Evolutionary conservation across 495 filamentous ascomycete species (phyloP).

Genomic region (Penicillium ochrochloron): DNA sequence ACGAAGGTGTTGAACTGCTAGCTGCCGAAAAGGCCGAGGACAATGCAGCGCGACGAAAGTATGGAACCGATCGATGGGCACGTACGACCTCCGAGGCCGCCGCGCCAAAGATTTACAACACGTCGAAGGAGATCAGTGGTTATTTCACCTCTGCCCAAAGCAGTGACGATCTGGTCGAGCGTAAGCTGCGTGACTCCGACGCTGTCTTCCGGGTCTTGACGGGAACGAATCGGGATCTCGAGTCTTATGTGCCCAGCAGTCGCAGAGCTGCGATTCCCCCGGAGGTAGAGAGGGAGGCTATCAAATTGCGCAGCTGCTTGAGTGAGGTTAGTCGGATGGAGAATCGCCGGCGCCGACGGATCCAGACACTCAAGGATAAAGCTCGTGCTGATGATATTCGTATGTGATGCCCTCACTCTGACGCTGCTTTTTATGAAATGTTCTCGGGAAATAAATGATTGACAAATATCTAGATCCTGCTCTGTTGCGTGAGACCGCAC

Average conservation of each 20-base stretch:
- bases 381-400: conserved; percentile 89
- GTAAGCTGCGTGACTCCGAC: conserved; percentile 78
- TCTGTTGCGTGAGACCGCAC: conserved; percentile 79
- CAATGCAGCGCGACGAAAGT: conserved; percentile 69
- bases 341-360: conserved; percentile 72
- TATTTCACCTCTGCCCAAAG: conserved; percentile 85
- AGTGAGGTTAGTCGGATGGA: conserved; percentile 85
- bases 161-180: conserved; percentile 79
- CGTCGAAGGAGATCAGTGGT: conserved; percentile 78
- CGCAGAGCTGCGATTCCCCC: conserved; percentile 77
- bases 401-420: conserved; percentile 33
- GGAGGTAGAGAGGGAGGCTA: conserved; percentile 76
- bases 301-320: conserved; percentile 71
- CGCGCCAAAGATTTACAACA: conserved; percentile 73
- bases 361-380: conserved; percentile 76
- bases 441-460: background rate
- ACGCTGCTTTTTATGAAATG: background rate
- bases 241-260: conserved; percentile 88
- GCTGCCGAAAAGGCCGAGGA: conserved; percentile 84
- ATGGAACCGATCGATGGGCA: conserved; percentile 87
- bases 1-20: conserved; percentile 79
- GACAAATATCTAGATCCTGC: conserved; percentile 55
- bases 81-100: conserved; percentile 70
- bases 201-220: conserved; percentile 72
- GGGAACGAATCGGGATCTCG: conserved; percentile 76